Conservation (phyloP, 169 alveolate genomes). For the Cryptosporidium ryanae region DNA sequence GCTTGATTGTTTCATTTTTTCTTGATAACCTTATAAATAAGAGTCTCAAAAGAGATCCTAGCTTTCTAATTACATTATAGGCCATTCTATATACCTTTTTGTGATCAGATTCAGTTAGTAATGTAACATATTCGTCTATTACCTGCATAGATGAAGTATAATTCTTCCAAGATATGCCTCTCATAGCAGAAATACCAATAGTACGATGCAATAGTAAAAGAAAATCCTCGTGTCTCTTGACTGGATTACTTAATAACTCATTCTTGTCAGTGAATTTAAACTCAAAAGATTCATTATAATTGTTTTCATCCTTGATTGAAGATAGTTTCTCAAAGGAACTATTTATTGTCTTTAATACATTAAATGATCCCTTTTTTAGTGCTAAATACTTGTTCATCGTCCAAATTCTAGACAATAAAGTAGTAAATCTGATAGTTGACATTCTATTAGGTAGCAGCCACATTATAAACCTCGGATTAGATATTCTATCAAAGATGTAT, state of each 20-base stretch:
- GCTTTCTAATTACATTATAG: constrained; percentile 23
- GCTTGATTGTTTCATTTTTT: not conserved
- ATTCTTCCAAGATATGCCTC: constrained; percentile 73
- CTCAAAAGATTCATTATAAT: not conserved
- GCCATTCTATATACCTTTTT: constrained; percentile 51
- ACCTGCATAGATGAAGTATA: constrained; percentile 13
- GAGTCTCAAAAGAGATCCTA: constrained; percentile 53
- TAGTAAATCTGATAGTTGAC: constrained; percentile 26
- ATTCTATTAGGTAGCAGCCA: constrained; percentile 52
- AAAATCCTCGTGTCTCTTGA: constrained; percentile 62
- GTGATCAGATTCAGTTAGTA: constrained; percentile 12
- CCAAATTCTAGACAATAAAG: constrained; percentile 47
- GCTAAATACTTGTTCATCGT: constrained; percentile 52
- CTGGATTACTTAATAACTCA: constrained; percentile 4
- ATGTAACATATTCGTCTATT: constrained; percentile 16
- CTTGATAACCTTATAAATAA: constrained; percentile 46
- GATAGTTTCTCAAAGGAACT: not conserved
- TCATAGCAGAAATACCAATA: constrained; percentile 60
- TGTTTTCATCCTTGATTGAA: not conserved
- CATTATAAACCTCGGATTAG: constrained; percentile 3
- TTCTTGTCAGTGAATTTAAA: constrained; percentile 20
- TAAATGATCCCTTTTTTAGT: constrained; percentile 32
- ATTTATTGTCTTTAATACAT: constrained; percentile 30
- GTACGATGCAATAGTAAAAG: constrained; percentile 47
- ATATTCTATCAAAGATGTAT: constrained; percentile 19